Base-by-base conservation (phyloP, 2,329 filamentous ascomycete genomes). In the Microcera coccophila region DNA sequence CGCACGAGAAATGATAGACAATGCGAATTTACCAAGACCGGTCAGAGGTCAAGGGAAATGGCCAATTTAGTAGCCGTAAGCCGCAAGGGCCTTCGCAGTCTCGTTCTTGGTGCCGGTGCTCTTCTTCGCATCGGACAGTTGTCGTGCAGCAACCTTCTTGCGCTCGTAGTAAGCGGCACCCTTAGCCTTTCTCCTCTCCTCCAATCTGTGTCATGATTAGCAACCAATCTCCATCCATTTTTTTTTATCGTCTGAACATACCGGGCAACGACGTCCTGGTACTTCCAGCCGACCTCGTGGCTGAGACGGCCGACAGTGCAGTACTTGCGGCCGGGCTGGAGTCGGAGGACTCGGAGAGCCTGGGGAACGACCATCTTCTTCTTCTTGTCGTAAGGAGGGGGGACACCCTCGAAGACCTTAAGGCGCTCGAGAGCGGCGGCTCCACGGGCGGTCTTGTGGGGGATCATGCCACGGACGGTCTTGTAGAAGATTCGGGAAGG, bases 401-500 rank as follows among this genome's bases (percentile, higher is more conserved):
- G 93, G 58, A 98, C 83, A 82, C 93, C 93, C 86, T 98, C 93
- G 74, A 97, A 98, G 72, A 95, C 90, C 90, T 98, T 98, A 62
- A 98, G 87, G 75, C 93, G 87, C 83, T 97, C 90, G 71, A 98
- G 75, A 64, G 93, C 93, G 65, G 91, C 91, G 65, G 89, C 86
- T 76, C 93, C 93, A 70, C 93, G 91, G 72, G 93, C 84, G 62
- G 93, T 98, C 88, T 98, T 98, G 89, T 98, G 93, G 69, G 93
- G 93, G 62, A 98, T 94, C 93, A 98, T 98, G 74, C 93, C 93
- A 74, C 93, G 91, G 77, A 98, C 89, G 71, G 93, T 90, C 87
- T 96, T 95, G 87, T 96, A 98, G 86, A 98, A 95, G 81, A 98
- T 96, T 76, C 94, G 87, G 66, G 90, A 95, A 56, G 93, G 93